A percentile compares a stretch with the other conserved stretches of the same genome.
Conservation (phyloP, 768 basidiomycete genomes). For the Cystobasidium onofrii region DNA sequence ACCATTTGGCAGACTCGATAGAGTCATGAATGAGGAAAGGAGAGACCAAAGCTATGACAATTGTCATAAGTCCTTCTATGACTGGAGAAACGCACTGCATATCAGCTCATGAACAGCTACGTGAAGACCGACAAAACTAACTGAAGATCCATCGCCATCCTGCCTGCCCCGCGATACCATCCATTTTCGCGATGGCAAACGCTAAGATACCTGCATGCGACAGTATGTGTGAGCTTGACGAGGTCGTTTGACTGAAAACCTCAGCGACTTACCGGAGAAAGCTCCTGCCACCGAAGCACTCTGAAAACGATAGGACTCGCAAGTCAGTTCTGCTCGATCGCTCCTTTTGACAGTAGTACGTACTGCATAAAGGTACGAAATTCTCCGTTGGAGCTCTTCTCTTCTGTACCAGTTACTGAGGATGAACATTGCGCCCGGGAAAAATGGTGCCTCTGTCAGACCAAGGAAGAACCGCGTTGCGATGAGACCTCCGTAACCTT, state of each 20-base stretch:
- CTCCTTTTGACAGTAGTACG: not conserved
- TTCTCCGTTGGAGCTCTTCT: conserved; percentile 13
- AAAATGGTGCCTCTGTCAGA: conserved; percentile 16
- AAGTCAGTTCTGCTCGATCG: not conserved
- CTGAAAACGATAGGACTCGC: not conserved
- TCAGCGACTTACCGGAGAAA: not conserved
- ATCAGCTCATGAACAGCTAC: no score
- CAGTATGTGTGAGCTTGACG: no score
- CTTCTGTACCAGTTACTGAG: conserved; percentile 30
- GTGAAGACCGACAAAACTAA: not conserved
- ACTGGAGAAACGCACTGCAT: not conserved
- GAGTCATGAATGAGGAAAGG: conserved; percentile 25
- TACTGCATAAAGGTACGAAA: conserved; percentile 21
- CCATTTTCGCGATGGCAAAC: conserved; percentile 24
- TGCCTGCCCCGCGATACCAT: not conserved
- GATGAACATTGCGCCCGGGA: conserved; percentile 30
- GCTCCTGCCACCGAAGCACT: conserved; percentile 25
- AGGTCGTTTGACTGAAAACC: not conserved
- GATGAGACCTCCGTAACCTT: conserved; percentile 12
- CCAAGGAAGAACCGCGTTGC: conserved; percentile 26
- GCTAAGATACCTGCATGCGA: conserved; percentile 13
- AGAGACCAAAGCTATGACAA: conserved; percentile 8
- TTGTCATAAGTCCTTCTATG: conserved; percentile 19
- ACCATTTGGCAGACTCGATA: conserved; percentile 18
- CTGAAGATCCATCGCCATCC: conserved; percentile 32